Evolutionary conservation across 352 stramenopile genomes (phyloP).

Genomic region (Phytopythium delawarense): DNA sequence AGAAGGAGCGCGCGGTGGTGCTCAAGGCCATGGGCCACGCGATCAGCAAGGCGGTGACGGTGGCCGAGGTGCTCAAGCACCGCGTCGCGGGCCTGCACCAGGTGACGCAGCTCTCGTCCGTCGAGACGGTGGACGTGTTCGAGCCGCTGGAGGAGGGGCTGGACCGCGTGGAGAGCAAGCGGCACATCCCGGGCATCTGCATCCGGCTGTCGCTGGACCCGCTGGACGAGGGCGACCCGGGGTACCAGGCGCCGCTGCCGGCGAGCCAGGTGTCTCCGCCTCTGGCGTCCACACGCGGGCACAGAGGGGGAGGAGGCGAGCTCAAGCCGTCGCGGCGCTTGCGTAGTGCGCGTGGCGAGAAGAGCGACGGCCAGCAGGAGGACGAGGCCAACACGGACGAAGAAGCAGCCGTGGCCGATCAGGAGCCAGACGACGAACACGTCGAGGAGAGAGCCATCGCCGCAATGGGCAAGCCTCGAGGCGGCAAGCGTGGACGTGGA

Average conservation of each 20-base stretch:
- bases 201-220: slow-evolving; percentile 69
- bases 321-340: slow-evolving; percentile 6
- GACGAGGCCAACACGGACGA: slow-evolving; percentile 4
- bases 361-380: slow-evolving; percentile 5
- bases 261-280: slow-evolving; percentile 40
- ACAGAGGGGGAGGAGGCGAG: slow-evolving; percentile 6
- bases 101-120: slow-evolving; percentile 72
- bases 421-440: slow-evolving; percentile 7
- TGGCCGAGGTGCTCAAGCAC: slow-evolving; percentile 83
- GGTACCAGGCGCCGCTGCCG: slow-evolving; percentile 74
- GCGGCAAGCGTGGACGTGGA: slow-evolving; percentile 16
- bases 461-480: slow-evolving; percentile 13
- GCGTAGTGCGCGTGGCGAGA: slow-evolving; percentile 10
- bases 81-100: slow-evolving; percentile 67
- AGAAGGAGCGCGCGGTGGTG: slow-evolving; percentile 55
- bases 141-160: slow-evolving; percentile 83
- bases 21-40: slow-evolving; percentile 82
- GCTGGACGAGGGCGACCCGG: slow-evolving; percentile 48
- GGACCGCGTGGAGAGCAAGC: slow-evolving; percentile 69
- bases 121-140: slow-evolving; percentile 80
- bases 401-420: neutral
- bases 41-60: slow-evolving; percentile 83
- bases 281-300: slow-evolving; percentile 27
- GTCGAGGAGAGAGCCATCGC: slow-evolving; percentile 11
- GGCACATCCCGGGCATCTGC: slow-evolving; percentile 69